phyloP scores from a whole-genome alignment of 179 eudicot species.

The Beta macrorhiza region DNA sequence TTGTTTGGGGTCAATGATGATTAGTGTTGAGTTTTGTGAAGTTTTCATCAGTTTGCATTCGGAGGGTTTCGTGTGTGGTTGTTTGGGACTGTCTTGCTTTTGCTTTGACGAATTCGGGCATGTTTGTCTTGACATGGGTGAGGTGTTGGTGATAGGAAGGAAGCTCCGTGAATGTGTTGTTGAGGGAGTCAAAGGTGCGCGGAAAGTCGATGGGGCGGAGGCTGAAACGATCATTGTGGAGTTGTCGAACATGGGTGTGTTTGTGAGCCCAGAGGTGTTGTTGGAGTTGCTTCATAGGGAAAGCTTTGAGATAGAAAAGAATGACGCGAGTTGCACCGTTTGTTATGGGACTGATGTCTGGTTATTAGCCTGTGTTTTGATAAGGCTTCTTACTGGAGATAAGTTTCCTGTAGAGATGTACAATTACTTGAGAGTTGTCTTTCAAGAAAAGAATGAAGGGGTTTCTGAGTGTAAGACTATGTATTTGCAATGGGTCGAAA shows the following conservation, averaged over 20 bases:
- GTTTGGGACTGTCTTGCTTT: slow-evolving; percentile 50
- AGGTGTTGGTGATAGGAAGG: slow-evolving; percentile 45
- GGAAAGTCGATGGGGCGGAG: slow-evolving; percentile 20
- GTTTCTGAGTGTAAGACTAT: slow-evolving; percentile 29
- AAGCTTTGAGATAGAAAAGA: slow-evolving; percentile 40
- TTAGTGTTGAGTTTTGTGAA: slow-evolving; percentile 67
- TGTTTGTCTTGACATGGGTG: slow-evolving; percentile 48
- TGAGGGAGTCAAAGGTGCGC: slow-evolving; percentile 17
- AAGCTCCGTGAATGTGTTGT: slow-evolving; percentile 38
- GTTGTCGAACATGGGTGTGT: slow-evolving; percentile 33
- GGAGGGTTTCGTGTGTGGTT: slow-evolving; percentile 59
- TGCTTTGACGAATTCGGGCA: slow-evolving; percentile 60
- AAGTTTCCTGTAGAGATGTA: slow-evolving; percentile 42
- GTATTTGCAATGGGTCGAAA: slow-evolving; percentile 43
- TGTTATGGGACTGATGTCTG: slow-evolving; percentile 63
- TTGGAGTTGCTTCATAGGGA: slow-evolving; percentile 38
- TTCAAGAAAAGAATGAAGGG: slow-evolving; percentile 27
- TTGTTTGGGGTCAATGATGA: slow-evolving; percentile 27
- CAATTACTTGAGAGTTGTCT: slow-evolving; percentile 29
- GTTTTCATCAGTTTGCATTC: slow-evolving; percentile 44
- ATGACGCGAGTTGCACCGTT: slow-evolving; percentile 21
- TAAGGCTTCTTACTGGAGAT: slow-evolving; percentile 57
- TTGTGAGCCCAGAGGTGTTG: slow-evolving; percentile 69
- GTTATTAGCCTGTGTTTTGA: slow-evolving; percentile 63
- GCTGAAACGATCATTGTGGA: slow-evolving; percentile 25